Evolutionary conservation across 768 basidiomycete genomes (phyloP).

Genomic region (Kwoniella heveanensis): DNA sequence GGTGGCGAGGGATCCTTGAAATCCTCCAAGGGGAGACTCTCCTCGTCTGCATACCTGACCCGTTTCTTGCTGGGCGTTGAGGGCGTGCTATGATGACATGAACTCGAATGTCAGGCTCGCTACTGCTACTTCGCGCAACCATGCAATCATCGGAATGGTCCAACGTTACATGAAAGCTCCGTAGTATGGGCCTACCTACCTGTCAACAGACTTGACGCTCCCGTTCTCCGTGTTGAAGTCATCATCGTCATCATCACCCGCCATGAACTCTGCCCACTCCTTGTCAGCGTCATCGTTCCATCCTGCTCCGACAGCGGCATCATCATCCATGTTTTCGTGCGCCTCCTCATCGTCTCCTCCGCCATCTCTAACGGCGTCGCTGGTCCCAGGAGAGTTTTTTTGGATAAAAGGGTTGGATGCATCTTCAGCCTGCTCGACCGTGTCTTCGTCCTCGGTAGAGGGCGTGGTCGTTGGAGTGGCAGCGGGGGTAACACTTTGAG

Average conservation of each 20-base stretch:
- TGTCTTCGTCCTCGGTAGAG: not conserved
- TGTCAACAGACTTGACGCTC: conserved; percentile 22
- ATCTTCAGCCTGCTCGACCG: too few relatives aligned
- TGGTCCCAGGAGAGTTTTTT: too few relatives aligned
- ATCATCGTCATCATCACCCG: conserved; percentile 46
- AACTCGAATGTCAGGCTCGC: not conserved
- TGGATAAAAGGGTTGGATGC: too few relatives aligned
- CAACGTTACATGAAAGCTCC: too few relatives aligned
- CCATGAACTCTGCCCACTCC: conserved; percentile 84
- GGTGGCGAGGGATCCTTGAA: conserved; percentile 42
- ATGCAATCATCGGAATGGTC: too few relatives aligned
- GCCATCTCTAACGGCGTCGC: not conserved
- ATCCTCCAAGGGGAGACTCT: conserved; percentile 45
- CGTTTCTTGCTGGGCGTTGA: conserved; percentile 43
- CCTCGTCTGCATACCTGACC: conserved; percentile 52
- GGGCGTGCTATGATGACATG: conserved; percentile 19
- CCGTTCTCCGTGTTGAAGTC: conserved; percentile 17
- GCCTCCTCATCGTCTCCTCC: conserved; percentile 19
- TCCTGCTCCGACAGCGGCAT: conserved; percentile 53
- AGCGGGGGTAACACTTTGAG: not conserved
- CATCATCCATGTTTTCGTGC: conserved; percentile 27
- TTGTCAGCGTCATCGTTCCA: conserved; percentile 76
- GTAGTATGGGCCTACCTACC: too few relatives aligned
- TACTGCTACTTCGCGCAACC: too few relatives aligned
- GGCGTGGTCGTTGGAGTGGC: not conserved